Base-by-base conservation (phyloP, 176 grass and related monocot species). In the Dendrocalamus sinicus region DNA sequence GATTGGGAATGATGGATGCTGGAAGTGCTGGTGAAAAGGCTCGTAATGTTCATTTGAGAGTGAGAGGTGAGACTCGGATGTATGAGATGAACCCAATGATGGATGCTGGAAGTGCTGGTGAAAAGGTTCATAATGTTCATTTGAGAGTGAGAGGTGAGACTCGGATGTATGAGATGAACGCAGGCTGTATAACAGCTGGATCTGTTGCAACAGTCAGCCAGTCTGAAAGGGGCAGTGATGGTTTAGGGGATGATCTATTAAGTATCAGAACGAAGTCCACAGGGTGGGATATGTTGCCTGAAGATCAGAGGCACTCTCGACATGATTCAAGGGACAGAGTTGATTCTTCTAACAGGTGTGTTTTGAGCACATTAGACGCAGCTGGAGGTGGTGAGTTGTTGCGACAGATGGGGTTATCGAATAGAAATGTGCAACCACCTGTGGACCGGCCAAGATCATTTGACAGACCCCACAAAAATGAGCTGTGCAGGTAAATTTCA, bases 231-330 rank as follows among this genome's bases (percentile, higher is more conserved):
- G 83, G 75, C 63, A 63, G 65, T 85, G 86, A 84, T 79, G 76
- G 54, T 59, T 55, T 69, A 74, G 86, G 64, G 81, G 92, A 82
- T 52, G 67, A 83, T 83, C 61, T 71, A 60, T 62, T 74, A 72
- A 92, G 58, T 83, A 84, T 62, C 39, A 89, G 75, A 69, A 84
- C 73, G 54, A 99, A 90, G 72, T 59, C 77, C 32, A 92, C 90
- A 64, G 92, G 94, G 74, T 99, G 94, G 94, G 94, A 99, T 84
- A 84, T 61, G 84, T 72, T 91, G 28, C 90, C 92, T 57, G 86
- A 92, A 88, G 81, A 75, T 89, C 66, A 73, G 58, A 83, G 62
- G 16, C 84, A 72, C 76, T 57, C 62, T 57, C 59, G 10, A 47
- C 70, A 74, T 87, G 72, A 67, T 70, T 70, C 85, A 72, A 87